phyloP scores from a whole-genome alignment of 345 rosid species.

The Brassica carinata region DNA sequence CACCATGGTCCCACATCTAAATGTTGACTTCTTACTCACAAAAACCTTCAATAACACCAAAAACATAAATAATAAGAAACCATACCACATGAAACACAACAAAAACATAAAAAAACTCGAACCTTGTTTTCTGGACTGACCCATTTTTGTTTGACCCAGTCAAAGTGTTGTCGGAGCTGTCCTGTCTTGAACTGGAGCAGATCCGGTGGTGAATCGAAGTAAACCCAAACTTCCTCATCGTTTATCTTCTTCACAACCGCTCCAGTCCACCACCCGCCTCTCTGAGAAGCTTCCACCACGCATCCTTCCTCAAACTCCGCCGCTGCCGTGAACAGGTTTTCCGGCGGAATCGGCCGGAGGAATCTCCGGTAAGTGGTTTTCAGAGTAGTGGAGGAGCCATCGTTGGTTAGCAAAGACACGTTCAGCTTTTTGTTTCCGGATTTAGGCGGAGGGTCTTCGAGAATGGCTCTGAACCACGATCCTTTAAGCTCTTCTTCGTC shows the following conservation, averaged over 20 bases:
- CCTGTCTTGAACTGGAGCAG: neutral
- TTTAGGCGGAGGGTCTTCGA: neutral
- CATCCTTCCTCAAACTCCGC: neutral
- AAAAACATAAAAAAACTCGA: neutral
- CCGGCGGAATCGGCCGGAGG: slow-evolving; percentile 1
- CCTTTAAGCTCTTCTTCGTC: neutral
- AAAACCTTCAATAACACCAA: too few species aligned
- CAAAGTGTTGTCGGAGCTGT: neutral
- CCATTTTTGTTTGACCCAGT: slow-evolving; percentile 37
- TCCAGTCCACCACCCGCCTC: slow-evolving; percentile 1
- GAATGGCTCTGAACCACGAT: neutral
- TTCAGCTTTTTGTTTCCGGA: neutral
- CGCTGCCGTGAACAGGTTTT: neutral
- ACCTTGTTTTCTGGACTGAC: neutral
- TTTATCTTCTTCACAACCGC: neutral
- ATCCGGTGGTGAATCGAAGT: neutral
- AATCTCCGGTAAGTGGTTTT: neutral
- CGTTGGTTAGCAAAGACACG: neutral
- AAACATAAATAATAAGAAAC: too few species aligned
- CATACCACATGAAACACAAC: too few species aligned
- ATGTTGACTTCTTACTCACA: slow-evolving; percentile 22
- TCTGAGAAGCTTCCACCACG: neutral
- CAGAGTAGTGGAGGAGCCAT: neutral
- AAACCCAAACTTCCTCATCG: neutral
- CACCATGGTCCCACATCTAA: slow-evolving; percentile 52